Conservation (phyloP, 2,329 filamentous ascomycete genomes). For the Colletotrichum magnum region DNA sequence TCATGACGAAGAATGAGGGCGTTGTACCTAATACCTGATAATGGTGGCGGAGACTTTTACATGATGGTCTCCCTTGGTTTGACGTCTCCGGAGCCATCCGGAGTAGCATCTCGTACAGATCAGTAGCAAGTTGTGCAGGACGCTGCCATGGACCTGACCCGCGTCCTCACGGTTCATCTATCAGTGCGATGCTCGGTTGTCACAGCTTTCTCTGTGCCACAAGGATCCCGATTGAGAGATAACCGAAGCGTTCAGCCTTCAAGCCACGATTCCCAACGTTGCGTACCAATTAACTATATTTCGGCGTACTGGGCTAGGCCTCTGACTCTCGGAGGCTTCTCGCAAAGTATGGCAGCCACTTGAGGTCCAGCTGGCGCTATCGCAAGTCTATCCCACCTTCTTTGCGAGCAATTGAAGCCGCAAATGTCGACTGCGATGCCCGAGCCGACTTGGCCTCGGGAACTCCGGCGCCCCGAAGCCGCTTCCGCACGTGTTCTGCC, state of each 20-base stretch:
- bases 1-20: neutral
- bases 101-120: neutral
- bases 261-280: conserved; percentile 5
- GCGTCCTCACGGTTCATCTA: too few species aligned
- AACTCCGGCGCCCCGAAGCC: too few species aligned
- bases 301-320: too few species aligned
- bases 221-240: neutral
- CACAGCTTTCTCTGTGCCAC: neutral
- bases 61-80: neutral
- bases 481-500: too few species aligned
- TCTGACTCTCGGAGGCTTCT: neutral
- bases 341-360: neutral
- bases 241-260: conserved; percentile 3
- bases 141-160: too few species aligned
- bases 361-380: conserved; percentile 4
- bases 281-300: neutral
- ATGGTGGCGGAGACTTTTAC: neutral
- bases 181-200: too few species aligned
- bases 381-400: neutral
- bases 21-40: neutral
- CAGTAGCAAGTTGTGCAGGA: too few species aligned
- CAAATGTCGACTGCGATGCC: neutral
- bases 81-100: neutral
- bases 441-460: too few species aligned
- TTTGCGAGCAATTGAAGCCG: neutral